Evolutionary conservation across 805 yeast genomes (phyloP).

Genomic region (Pichia deserticola): DNA sequence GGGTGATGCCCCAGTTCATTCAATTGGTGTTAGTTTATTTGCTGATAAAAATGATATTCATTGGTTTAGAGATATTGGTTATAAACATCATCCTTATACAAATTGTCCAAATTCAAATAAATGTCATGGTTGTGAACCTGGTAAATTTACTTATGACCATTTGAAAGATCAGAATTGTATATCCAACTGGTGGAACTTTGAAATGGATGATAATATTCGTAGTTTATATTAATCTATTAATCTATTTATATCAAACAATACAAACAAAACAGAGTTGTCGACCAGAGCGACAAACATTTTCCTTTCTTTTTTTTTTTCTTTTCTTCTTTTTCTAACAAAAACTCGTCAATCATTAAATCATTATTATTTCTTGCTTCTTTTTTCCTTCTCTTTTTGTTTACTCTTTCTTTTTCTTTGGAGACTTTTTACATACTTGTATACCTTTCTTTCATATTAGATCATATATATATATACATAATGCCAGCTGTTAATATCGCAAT

Average conservation of each 20-base stretch:
- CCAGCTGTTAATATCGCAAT: slow-evolving; percentile 57
- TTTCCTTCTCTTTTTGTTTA: neutral
- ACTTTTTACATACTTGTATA: neutral
- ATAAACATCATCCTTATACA: slow-evolving; percentile 64
- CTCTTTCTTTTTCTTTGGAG: neutral
- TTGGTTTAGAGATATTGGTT: slow-evolving; percentile 85
- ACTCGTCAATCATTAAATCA: too few relatives aligned
- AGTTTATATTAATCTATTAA: too few relatives aligned
- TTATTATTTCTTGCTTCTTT: too few relatives aligned
- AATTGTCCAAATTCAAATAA: slow-evolving; percentile 61
- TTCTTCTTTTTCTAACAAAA: too few relatives aligned
- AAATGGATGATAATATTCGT: slow-evolving; percentile 21
- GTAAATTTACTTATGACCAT: slow-evolving; percentile 46
- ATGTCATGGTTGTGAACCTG: slow-evolving; percentile 44
- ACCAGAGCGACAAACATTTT: too few relatives aligned
- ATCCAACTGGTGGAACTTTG: slow-evolving; percentile 56
- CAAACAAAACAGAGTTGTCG: too few relatives aligned
- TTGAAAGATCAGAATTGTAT: slow-evolving; percentile 67
- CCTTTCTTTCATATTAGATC: too few relatives aligned
- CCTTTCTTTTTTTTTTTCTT: too few relatives aligned
- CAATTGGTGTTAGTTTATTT: slow-evolving; percentile 64
- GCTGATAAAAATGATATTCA: slow-evolving; percentile 64
- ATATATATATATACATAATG: slow-evolving; percentile 1
- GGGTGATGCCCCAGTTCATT: slow-evolving; percentile 93
- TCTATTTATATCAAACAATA: too few relatives aligned